Base-by-base conservation (phyloP, 192 early-diverging fungal genomes). In the Coemansia sp. region DNA sequence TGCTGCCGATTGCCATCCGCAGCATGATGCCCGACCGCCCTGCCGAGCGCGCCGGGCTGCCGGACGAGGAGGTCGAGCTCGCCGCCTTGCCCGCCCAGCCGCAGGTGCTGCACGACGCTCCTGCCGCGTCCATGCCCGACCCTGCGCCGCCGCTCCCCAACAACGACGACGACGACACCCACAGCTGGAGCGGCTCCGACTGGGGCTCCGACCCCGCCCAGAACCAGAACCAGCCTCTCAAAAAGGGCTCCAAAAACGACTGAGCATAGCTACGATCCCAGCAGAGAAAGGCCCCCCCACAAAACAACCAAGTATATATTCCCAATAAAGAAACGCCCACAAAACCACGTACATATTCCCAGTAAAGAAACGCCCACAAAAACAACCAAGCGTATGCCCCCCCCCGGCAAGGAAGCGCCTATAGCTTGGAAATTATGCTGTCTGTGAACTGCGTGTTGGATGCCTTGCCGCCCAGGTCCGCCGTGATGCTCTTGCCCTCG, bases 401-500 rank as follows among this genome's bases (percentile, higher is more conserved):
- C 36, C 36, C 6, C 36, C 12, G 36, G 6, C 12, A 12, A 6
- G 6, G 36, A 6, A 6, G 11, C 18, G 33, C 13, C 47, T 68
- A 75, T 14, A 88, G 78, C 69, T 83, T 82, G 45, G 66, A 48
- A 61, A 98, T 96, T 50, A 98, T 88, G 18, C 82, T 91, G 11
- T 92, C 74, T 8, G 93, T 95, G 78, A 90, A 93, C 65, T 87
- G 77, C 9, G 86, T 83, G 72, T 88, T 94, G 48, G 90, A 87
- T 12, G 89, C 76, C 38, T 70, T 81, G 59, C 95, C 95, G 54
- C 93, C 93, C 44, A 97, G 80, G 84, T 97, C 95, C 15, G 88
- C 89, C 30, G 95, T 97, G 58, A 93, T 81, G 41, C 64, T 48
- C 76, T 90, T 86, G 70, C 94, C 93, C 43, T 94, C 91, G 63